Evolutionary conservation across 345 rosid genomes (phyloP).

Genomic region (Sonneratia alba): DNA sequence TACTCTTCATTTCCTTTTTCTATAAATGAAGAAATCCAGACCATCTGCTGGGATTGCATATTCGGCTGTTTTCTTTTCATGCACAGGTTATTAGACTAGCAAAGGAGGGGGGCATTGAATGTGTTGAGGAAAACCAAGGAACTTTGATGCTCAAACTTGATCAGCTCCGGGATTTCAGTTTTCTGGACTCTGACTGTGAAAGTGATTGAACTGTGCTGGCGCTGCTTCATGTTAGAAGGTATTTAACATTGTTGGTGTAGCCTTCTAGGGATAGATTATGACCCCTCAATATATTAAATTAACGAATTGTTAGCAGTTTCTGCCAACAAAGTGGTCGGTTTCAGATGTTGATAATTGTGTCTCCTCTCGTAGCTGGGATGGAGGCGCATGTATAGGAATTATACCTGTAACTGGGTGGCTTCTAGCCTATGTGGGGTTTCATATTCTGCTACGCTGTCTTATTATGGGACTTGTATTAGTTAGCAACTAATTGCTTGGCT

Average conservation of each 20-base stretch:
- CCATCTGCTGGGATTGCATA: not conserved
- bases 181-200: slow-evolving; percentile 56
- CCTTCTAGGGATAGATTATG: not conserved
- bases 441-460: too few species aligned
- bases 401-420: too few species aligned
- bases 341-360: too few species aligned
- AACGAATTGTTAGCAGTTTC: too few species aligned
- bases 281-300: too few species aligned
- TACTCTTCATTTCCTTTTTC: not conserved
- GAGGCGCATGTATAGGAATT: too few species aligned
- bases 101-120: slow-evolving; percentile 50
- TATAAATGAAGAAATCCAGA: not conserved
- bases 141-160: slow-evolving; percentile 56
- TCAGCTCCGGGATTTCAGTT: slow-evolving; percentile 52
- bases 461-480: too few species aligned
- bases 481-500: too few species aligned
- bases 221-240: not conserved
- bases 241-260: not conserved
- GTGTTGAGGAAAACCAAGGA: slow-evolving; percentile 76
- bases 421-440: too few species aligned
- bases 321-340: too few species aligned
- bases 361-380: too few species aligned
- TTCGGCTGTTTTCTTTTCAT: not conserved
- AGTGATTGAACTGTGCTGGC: slow-evolving; percentile 16
- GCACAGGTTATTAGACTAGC: slow-evolving; percentile 25